A percentile compares a stretch with the other conserved stretches of the same genome.
These are phyloP conservation scores for Aspergillus taichungensis DNA, from an alignment of 495 filamentous ascomycete genomes.

Conservation along the genomic window DNA sequence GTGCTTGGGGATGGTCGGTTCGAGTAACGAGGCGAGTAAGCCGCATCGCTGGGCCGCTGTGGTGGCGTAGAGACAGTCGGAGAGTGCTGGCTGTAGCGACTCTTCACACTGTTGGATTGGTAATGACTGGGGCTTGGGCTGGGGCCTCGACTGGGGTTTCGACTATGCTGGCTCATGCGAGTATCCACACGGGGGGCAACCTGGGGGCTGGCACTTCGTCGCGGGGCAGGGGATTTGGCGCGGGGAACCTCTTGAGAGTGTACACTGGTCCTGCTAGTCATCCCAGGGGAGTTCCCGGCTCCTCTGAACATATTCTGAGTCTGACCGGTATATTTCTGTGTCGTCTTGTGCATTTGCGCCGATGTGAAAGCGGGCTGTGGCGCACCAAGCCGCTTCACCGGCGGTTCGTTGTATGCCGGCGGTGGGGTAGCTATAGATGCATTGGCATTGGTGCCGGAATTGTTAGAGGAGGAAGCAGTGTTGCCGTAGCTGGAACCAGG, in stretches of 20 bases:
- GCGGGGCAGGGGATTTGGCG: slow-evolving; percentile 41
- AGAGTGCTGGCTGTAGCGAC: slow-evolving; percentile 29
- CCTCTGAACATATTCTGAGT: slow-evolving; percentile 69
- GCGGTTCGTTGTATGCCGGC: slow-evolving; percentile 70
- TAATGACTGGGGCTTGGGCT: slow-evolving; percentile 29
- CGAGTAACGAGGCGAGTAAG: slow-evolving; percentile 43
- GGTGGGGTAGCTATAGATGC: slow-evolving; percentile 39
- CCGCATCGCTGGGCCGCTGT: slow-evolving; percentile 48
- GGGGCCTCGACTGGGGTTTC: slow-evolving; percentile 25
- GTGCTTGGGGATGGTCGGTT: slow-evolving; percentile 31
- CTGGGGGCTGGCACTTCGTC: slow-evolving; percentile 48
- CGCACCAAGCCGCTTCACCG: slow-evolving; percentile 71
- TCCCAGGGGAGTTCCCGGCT: slow-evolving; percentile 23
- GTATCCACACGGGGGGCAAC: slow-evolving; percentile 29
- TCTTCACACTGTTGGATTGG: slow-evolving; percentile 34
- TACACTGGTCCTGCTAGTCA: slow-evolving; percentile 20
- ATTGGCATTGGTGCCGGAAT: no score
- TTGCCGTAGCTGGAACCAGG: slow-evolving; percentile 51
- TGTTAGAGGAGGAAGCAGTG: neutral
- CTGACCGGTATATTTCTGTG: slow-evolving; percentile 76
- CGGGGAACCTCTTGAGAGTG: slow-evolving; percentile 34
- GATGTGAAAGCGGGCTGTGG: slow-evolving; percentile 89
- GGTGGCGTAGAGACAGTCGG: slow-evolving; percentile 23
- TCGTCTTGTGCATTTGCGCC: slow-evolving; percentile 87
- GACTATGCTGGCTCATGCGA: slow-evolving; percentile 32